Percentiles rank a stretch among this genome's conserved stretches.
These are phyloP conservation scores for Talaromyces piceae DNA, from an alignment of 2,329 filamentous ascomycete species.

Conservation along the genomic window DNA sequence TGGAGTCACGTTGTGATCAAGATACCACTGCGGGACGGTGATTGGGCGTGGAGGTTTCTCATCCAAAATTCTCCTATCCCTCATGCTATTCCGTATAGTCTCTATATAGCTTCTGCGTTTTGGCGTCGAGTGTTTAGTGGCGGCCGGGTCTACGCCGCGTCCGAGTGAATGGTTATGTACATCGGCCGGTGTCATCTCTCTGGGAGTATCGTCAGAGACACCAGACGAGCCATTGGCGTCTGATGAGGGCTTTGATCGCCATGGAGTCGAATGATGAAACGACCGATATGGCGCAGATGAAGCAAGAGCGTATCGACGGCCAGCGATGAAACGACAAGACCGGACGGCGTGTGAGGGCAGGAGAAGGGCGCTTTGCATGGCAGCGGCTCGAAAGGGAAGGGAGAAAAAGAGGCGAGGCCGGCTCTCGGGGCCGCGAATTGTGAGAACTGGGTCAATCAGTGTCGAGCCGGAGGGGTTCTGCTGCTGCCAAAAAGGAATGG, in stretches of 20 bases:
- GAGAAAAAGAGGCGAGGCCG: constrained; percentile 29
- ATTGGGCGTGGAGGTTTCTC: constrained; percentile 15
- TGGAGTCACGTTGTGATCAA: constrained; percentile 26
- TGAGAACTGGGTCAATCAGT: constrained; percentile 19
- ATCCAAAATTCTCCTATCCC: constrained; percentile 23
- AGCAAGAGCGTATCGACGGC: constrained; percentile 26
- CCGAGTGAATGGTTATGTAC: constrained; percentile 8
- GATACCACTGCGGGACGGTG: constrained; percentile 32
- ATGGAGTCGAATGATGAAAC: constrained; percentile 27
- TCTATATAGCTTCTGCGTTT: constrained; percentile 30
- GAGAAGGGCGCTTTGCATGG: constrained; percentile 33
- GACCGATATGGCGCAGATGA: constrained; percentile 19
- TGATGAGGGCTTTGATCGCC: constrained; percentile 21
- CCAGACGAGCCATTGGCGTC: constrained; percentile 22
- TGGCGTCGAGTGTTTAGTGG: constrained; percentile 14
- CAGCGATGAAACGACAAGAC: constrained; percentile 32
- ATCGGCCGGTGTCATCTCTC: constrained; percentile 12
- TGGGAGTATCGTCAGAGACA: constrained; percentile 15
- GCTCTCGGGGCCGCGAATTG: constrained; percentile 8
- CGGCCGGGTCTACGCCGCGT: background rate
- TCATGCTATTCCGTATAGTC: constrained; percentile 31
- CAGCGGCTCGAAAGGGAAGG: no score
- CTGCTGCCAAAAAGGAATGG: constrained; percentile 15
- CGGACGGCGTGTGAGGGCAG: constrained; percentile 23
- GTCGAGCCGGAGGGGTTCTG: constrained; percentile 12